These are phyloP conservation scores for Candolleomyces eurysporus DNA, from an alignment of 768 basidiomycete genomes.

Conservation along the genomic window DNA sequence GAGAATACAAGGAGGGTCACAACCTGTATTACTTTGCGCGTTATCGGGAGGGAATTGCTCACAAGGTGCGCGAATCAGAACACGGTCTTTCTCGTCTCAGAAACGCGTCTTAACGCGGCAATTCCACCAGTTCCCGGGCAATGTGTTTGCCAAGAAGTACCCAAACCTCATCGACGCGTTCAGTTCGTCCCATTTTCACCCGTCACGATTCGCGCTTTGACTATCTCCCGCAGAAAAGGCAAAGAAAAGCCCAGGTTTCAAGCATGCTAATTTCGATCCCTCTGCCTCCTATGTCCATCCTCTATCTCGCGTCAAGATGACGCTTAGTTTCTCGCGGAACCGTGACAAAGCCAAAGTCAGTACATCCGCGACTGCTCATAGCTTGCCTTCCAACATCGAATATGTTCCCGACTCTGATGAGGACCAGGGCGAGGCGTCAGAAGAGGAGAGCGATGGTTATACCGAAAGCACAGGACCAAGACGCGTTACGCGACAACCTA, in stretches of 20 bases:
- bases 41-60: slow-evolving; percentile 52
- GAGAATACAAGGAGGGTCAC: slow-evolving; percentile 44
- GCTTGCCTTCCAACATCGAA: slow-evolving; percentile 22
- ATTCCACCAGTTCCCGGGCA: slow-evolving; percentile 40
- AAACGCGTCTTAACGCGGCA: slow-evolving; percentile 26
- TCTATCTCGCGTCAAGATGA: slow-evolving; percentile 48
- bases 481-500: slow-evolving; percentile 13
- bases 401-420: slow-evolving; percentile 33
- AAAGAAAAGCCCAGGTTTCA: slow-evolving; percentile 32
- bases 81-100: slow-evolving; percentile 9
- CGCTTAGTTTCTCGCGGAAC: slow-evolving; percentile 28
- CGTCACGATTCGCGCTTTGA: slow-evolving; percentile 11
- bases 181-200: slow-evolving; percentile 37
- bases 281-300: slow-evolving; percentile 57
- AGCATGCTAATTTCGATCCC: slow-evolving; percentile 58
- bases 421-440: slow-evolving; percentile 23
- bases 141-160: slow-evolving; percentile 35
- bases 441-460: slow-evolving; percentile 16
- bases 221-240: slow-evolving; percentile 39
- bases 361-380: slow-evolving; percentile 25
- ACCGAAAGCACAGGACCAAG: slow-evolving; percentile 19
- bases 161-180: slow-evolving; percentile 53
- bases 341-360: slow-evolving; percentile 17
- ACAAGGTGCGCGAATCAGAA: slow-evolving; percentile 43
- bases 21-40: slow-evolving; percentile 62